Base-by-base conservation (phyloP, 495 filamentous ascomycete species). In the Pyrenopolyporus hunteri region DNA sequence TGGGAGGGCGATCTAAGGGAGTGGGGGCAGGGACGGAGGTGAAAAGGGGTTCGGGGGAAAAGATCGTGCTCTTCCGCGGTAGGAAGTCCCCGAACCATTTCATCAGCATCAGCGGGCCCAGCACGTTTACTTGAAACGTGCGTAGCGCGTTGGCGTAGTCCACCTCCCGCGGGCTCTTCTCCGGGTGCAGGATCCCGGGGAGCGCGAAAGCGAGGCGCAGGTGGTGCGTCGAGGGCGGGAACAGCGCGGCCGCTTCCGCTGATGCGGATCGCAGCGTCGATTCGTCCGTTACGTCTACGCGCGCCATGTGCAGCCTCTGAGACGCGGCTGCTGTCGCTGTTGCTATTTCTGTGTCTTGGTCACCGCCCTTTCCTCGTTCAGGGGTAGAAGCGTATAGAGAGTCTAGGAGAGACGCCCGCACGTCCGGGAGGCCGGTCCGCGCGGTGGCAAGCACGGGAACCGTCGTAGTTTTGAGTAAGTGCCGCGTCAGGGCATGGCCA, bases 391-490 rank as follows among this genome's bases (percentile, higher is more conserved):
- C 57, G 67, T 77, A 13, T 13, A 64, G 32, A 16, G 78, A 87
- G 83, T 79, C 19, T 0, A 92, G 74, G 1, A 93, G 73, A 2
- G 71, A 67, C 3, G 79, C 71, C 51, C 79, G 83, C 4, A 86
- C 74, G 37, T 73, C 73, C 0, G 77, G 65, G 26, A 81, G 70
- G 52, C 89, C 80, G 14, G 73, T 79, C 25, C 91, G 81, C 17
- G 87, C 83, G 16, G 89, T 93, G 20, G 88, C 89, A 9, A 93
- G 78, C 23, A 94, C 78, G 2, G 90, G 90, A 9, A 88, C 73
- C 5, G 75, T 73, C 6, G 89, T 91, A 13, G 78, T 83, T 45
- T 75, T 72, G 10, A 94, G 80, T 8, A 95, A 76, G 29, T 86
- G 82, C 3, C 85, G 82, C 4, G 87, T 84, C 11, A 95, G 76